phyloP scores from a whole-genome alignment of 164 flowering plant genomes.

The Liriodendron chinense region DNA sequence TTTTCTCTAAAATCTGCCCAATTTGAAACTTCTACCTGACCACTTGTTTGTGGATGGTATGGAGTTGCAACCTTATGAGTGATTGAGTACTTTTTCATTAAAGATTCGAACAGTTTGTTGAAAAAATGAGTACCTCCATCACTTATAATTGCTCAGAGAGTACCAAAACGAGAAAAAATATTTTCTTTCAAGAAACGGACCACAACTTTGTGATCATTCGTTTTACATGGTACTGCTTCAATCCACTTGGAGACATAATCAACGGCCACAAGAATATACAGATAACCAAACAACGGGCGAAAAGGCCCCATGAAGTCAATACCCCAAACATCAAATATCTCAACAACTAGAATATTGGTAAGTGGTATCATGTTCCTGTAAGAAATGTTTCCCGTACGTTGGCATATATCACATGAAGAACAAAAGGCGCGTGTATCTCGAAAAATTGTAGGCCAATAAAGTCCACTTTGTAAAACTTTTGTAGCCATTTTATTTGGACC shows the following conservation, averaged over 20 bases:
- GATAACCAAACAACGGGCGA: neutral
- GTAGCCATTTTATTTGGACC: neutral
- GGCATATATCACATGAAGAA: neutral
- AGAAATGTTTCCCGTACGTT: neutral
- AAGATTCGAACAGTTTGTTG: neutral
- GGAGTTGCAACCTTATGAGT: neutral
- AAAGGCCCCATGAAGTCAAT: slow-evolving; percentile 1
- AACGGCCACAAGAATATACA: neutral
- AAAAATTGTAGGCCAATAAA: neutral
- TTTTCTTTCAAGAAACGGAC: neutral
- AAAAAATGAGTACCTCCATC: neutral
- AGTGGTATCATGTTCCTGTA: neutral
- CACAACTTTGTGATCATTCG: neutral
- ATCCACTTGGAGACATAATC: neutral
- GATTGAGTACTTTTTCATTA: neutral
- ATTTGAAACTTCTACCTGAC: neutral
- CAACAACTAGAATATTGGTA: neutral
- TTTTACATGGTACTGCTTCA: neutral
- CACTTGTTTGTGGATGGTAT: neutral
- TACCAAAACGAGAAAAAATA: neutral
- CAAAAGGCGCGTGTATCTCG: neutral
- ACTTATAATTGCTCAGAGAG: neutral
- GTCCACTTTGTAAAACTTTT: neutral
- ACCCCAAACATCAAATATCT: neutral
- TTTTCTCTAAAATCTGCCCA: neutral